A percentile compares a stretch with the other conserved stretches of the same genome.
Conservation (phyloP, 331 rosid genomes). For the Malus hybrid region DNA sequence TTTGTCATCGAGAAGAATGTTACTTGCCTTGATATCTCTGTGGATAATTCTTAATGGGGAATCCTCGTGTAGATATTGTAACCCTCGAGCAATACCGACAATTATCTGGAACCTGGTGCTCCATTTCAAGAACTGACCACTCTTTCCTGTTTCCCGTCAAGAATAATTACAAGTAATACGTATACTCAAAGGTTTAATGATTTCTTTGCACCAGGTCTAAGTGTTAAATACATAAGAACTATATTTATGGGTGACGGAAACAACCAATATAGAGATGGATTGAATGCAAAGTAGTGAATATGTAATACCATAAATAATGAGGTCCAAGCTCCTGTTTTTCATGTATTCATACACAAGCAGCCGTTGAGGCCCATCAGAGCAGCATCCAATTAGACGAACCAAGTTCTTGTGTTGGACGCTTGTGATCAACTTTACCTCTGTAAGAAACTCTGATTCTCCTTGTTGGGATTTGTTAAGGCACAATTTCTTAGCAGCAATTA, state of each 20-base stretch:
- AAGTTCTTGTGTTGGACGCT: conserved; percentile 89
- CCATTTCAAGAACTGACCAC: conserved; percentile 57
- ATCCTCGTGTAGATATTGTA: conserved; percentile 91
- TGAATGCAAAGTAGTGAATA: background rate
- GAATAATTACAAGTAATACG: background rate
- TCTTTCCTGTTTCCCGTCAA: conserved; percentile 35
- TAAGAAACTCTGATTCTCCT: conserved; percentile 71
- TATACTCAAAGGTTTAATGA: background rate
- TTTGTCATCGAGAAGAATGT: conserved; percentile 83
- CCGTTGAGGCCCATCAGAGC: conserved; percentile 69
- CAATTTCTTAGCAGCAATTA: conserved; percentile 60
- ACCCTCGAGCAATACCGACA: conserved; percentile 73
- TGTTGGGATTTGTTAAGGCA: conserved; percentile 64
- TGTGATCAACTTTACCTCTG: conserved; percentile 65
- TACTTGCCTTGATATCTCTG: conserved; percentile 91
- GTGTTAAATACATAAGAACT: too few species aligned
- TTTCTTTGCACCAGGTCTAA: too few species aligned
- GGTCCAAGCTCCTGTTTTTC: conserved; percentile 70
- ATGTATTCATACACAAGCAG: conserved; percentile 72
- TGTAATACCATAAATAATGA: conserved; percentile 45
- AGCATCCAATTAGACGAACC: conserved; percentile 75
- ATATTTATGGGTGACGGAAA: too few species aligned
- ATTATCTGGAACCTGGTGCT: conserved; percentile 65
- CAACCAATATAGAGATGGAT: background rate
- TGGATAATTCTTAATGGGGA: conserved; percentile 78